Evolutionary conservation across 2,329 filamentous ascomycete genomes (phyloP).

Genomic region (Aplosporella prunicola): DNA sequence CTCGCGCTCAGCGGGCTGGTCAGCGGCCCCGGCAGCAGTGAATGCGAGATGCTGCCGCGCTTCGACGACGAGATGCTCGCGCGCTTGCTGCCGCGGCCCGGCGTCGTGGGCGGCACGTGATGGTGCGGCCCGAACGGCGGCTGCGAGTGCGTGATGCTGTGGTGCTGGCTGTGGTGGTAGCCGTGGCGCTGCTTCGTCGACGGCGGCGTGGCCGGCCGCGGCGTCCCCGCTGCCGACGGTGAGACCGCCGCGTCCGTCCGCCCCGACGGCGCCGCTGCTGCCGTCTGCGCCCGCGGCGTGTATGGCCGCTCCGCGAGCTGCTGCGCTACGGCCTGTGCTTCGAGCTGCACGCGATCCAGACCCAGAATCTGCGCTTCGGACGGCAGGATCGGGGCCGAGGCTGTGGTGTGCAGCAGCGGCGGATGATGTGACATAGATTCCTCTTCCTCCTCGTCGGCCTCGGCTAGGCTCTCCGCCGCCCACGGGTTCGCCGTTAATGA

Average conservation of each 20-base stretch:
- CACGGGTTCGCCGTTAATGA: constrained; percentile 9
- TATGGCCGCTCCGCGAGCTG: no score
- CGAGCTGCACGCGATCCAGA: neutral
- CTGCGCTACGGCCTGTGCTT: neutral
- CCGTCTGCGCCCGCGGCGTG: no score
- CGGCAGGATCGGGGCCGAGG: constrained; percentile 21
- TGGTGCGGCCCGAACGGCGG: no score
- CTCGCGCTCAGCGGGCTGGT: constrained; percentile 51
- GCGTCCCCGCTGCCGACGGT: no score
- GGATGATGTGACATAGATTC: constrained; percentile 16
- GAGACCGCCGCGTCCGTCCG: no score
- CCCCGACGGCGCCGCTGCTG: no score
- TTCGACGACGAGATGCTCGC: constrained; percentile 16
- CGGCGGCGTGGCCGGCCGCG: no score
- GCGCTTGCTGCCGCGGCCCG: no score
- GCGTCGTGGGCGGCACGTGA: neutral
- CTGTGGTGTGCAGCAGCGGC: constrained; percentile 21
- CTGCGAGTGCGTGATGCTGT: no score
- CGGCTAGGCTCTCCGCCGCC: neutral
- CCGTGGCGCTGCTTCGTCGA: no score
- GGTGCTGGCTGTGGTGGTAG: no score
- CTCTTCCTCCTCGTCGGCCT: neutral
- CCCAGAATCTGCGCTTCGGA: constrained; percentile 11
- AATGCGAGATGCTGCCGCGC: constrained; percentile 22
- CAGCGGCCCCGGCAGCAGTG: constrained; percentile 36